Evolutionary conservation across 176 grass and related monocot species (phyloP).

Genomic region (Ananas comosus): DNA sequence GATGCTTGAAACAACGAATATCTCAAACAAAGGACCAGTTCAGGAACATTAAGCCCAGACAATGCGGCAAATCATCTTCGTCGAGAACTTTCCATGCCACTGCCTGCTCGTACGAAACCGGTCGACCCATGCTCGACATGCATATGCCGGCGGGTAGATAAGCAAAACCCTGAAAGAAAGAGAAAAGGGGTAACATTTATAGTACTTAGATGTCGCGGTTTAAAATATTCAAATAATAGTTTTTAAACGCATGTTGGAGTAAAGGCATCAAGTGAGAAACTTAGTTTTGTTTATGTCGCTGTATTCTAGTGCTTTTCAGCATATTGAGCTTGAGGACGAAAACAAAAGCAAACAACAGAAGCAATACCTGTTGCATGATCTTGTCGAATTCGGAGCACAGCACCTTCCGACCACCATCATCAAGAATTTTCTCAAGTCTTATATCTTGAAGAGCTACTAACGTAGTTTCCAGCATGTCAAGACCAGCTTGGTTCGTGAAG

Average conservation of each 20-base stretch:
- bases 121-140: constrained; percentile 78
- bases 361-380: constrained; percentile 78
- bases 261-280: too few relatives aligned
- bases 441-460: constrained; percentile 87
- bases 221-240: neutral
- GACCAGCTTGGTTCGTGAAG: constrained; percentile 81
- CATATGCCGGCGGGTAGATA: constrained; percentile 57
- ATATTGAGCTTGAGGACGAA: too few relatives aligned
- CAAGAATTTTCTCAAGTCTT: constrained; percentile 76
- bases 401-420: constrained; percentile 62
- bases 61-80: constrained; percentile 29
- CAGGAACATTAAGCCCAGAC: constrained; percentile 27
- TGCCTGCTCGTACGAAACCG: constrained; percentile 56
- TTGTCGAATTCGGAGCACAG: constrained; percentile 79
- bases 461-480: constrained; percentile 95
- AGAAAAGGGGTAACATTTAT: neutral
- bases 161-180: constrained; percentile 40
- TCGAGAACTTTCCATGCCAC: constrained; percentile 77
- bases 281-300: too few relatives aligned
- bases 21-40: constrained; percentile 31
- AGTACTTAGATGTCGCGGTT: neutral
- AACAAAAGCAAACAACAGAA: too few relatives aligned
- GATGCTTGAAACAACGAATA: neutral
- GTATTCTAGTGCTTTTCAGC: too few relatives aligned
- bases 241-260: too few relatives aligned